phyloP scores from a whole-genome alignment of 2,329 filamentous ascomycete genomes.

The Cyanodermella asteris region DNA sequence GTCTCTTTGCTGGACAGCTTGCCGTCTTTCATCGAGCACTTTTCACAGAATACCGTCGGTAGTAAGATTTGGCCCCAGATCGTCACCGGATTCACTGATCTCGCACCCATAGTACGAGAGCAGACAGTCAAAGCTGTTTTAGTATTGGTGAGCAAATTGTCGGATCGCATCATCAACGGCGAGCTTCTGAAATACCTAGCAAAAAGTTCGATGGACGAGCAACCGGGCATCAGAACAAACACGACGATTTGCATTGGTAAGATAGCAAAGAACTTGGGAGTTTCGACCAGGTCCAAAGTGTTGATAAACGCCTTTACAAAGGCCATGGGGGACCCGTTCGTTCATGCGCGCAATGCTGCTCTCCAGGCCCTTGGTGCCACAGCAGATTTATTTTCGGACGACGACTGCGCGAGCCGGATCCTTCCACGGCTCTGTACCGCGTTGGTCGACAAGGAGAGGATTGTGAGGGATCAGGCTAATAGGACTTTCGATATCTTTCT shows the following conservation, averaged over 20 bases:
- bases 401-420: constrained; percentile 69
- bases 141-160: constrained; percentile 68
- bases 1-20: constrained; percentile 81
- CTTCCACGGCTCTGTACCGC: constrained; percentile 66
- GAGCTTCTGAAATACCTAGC: constrained; percentile 78
- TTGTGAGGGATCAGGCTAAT: constrained; percentile 74
- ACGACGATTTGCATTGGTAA: constrained; percentile 95
- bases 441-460: constrained; percentile 77
- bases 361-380: constrained; percentile 73
- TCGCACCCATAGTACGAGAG: constrained; percentile 77
- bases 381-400: constrained; percentile 64
- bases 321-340: constrained; percentile 77
- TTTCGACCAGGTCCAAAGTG: constrained; percentile 58
- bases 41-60: constrained; percentile 74
- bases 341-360: constrained; percentile 78
- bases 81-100: constrained; percentile 86
- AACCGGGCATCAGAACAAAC: constrained; percentile 91
- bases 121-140: constrained; percentile 91
- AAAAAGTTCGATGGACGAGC: constrained; percentile 92
- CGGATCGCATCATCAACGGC: constrained; percentile 80
- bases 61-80: constrained; percentile 94
- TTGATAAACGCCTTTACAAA: constrained; percentile 80
- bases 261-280: constrained; percentile 70
- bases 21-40: constrained; percentile 71
- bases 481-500: constrained; percentile 80